Evolutionary conservation across 352 stramenopile species (phyloP), one percentile per base, ranked within the genome.

Genomic region (Phytophthora boehmeriae): DNA sequence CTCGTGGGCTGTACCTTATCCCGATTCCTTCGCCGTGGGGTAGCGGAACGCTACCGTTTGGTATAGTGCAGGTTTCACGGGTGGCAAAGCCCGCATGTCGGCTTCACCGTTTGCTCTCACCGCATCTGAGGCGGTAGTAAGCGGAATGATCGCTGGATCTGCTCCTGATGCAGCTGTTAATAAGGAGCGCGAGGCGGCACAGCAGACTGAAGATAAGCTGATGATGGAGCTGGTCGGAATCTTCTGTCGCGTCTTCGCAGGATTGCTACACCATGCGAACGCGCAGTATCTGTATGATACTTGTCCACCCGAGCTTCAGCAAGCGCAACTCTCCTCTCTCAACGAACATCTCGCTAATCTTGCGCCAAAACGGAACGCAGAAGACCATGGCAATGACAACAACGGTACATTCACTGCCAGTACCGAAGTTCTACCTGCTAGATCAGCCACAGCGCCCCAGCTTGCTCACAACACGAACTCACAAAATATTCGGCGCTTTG

Each of bases 11-110:
- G 45, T 90, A 90, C 42, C 58, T 93, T 8, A 68, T 63, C 1
- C 69, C 78, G 4, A 92, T 90, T 52, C 48, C 66, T 6, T 88
- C 82, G 13, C 72, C 76, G 1, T 90, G 78, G 80, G 56, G 65
- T 1, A 53, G 66, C 4, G 50, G 38, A 9, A 54, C 72, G 0
- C 49, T 70, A 1, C 75, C 80, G 2, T 75, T 91, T 22, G 82
- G 84, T 1, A 78, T 93, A 59, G 63, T 93, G 16, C 82, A 93
- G 54, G 79, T 90, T 16, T 73, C 81, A 36, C 75, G 81, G 5
- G 75, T 75, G 9, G 64, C 69, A 10, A 66, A 63, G 59, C 63
- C 32, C 54, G 49, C 0, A 32, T 73, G 19, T 63, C 55, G 8
- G 35, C 66, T 35, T 68, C 63, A 27, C 47, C 59, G 9, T 60